phyloP scores from a whole-genome alignment of 768 basidiomycete species.

The Termitomyces titanicus region DNA sequence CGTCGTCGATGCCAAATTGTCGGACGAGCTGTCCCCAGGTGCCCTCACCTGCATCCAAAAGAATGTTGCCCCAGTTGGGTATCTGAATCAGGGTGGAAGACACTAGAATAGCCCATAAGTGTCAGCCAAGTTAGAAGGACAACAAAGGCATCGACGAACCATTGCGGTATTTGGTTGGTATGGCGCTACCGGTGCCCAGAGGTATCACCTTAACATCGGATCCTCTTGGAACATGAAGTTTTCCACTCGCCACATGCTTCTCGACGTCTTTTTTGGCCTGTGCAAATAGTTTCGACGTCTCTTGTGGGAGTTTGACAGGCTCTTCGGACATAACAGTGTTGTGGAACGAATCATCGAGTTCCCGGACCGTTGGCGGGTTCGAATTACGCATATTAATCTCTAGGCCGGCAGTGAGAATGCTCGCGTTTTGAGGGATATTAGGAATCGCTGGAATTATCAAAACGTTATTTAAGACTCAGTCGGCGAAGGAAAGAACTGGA shows the following conservation, averaged over 20 bases:
- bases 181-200: conserved; percentile 85
- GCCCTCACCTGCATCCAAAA: conserved; percentile 92
- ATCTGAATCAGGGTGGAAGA: conserved; percentile 76
- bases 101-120: conserved; percentile 35
- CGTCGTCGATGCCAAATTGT: conserved; percentile 57
- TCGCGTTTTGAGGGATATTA: conserved; percentile 44
- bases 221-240: conserved; percentile 34
- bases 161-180: conserved; percentile 85
- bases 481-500: not conserved
- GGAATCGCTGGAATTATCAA: conserved; percentile 28
- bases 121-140: not conserved
- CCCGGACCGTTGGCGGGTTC: conserved; percentile 31
- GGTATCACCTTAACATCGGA: conserved; percentile 68
- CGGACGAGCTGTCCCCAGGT: conserved; percentile 87
- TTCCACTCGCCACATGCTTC: conserved; percentile 12
- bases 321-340: conserved; percentile 25
- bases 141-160: conserved; percentile 39
- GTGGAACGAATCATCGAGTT: conserved; percentile 37
- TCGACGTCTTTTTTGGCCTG: conserved; percentile 32
- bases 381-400: conserved; percentile 45
- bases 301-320: conserved; percentile 26
- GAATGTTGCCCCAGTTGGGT: conserved; percentile 64
- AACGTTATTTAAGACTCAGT: not conserved
- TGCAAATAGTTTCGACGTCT: conserved; percentile 35
- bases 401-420: conserved; percentile 38